Base-by-base conservation (phyloP, 2,329 filamentous ascomycete species). In the Ascochyta pisi region DNA sequence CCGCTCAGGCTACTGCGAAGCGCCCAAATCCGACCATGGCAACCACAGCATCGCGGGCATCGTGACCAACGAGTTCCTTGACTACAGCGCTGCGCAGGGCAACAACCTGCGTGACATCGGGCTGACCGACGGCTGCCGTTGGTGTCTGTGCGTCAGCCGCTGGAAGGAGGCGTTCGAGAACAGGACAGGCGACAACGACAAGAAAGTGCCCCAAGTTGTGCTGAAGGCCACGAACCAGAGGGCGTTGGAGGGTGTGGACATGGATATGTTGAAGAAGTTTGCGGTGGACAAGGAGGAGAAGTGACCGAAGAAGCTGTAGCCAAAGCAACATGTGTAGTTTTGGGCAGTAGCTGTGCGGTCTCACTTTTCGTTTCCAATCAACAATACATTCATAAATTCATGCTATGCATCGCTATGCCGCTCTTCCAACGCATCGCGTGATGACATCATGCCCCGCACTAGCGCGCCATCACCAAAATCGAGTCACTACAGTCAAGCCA, bases 101-200 rank as follows among this genome's bases (percentile, higher is more conserved):
- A 88, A 88, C 65, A 83, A 88, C 64, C 76, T 88, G 31, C 79
- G 84, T 23, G 64, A 71, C 5, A 78, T 79, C 19, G 85, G 85
- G 3, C 78, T 88, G 50, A 83, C 78, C 19, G 81, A 77, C 12
- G 85, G 85, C 7, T 86, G 84, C 65, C 84, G 83, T 69, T 88
- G 86, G 84, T 88, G 86, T 70, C 73, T 88, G 5, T 88, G 86
- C 65, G 84, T 84, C 3, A 76, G 72, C 10, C 73, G 85, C 40
- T 88, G 84, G 84, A 82, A 82, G 62, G 84, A 88, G 69, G 86
- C 84, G 1, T 82, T 85, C 57, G 77, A 83, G 50, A 84, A 84
- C 1, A 75, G 81, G 57, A 80, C 77, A 42, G 75, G 74, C 12
- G 80, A 81, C 38, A 76, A 77, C 31, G 78, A 81, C 44, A 73